Conservation (phyloP, 768 basidiomycete genomes). For the Tubosaeta sp. region DNA sequence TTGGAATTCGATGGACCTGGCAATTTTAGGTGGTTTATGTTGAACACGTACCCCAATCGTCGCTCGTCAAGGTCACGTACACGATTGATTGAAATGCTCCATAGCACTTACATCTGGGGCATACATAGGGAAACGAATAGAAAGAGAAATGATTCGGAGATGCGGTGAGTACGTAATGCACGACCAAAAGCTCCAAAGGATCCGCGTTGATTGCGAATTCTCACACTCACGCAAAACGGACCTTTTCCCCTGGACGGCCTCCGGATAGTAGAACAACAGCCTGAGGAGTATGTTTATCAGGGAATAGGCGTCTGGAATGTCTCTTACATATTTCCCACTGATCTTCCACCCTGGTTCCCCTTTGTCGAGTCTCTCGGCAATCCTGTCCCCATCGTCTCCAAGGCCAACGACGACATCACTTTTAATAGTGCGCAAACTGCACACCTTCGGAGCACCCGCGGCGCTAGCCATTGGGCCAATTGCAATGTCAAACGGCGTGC, state of each 20-base stretch:
- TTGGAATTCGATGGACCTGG: no score
- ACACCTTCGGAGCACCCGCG: slow-evolving; percentile 82
- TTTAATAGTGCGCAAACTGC: slow-evolving; percentile 88
- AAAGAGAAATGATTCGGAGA: background rate
- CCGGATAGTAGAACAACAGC: slow-evolving; percentile 86
- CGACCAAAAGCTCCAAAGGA: background rate
- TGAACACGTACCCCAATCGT: background rate
- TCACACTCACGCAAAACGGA: slow-evolving; percentile 56
- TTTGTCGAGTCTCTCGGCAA: slow-evolving; percentile 78
- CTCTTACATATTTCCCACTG: slow-evolving; percentile 89
- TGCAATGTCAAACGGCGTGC: slow-evolving; percentile 84
- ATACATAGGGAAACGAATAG: background rate
- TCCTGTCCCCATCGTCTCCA: slow-evolving; percentile 59
- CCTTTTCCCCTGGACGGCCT: slow-evolving; percentile 85
- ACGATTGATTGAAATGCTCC: background rate
- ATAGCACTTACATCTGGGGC: background rate
- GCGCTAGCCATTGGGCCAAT: slow-evolving; percentile 91
- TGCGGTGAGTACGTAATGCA: background rate
- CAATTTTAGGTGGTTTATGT: no score
- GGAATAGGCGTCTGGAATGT: background rate
- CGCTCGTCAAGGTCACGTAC: background rate
- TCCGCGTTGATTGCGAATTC: background rate
- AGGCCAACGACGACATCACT: slow-evolving; percentile 92
- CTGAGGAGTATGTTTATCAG: slow-evolving; percentile 34
- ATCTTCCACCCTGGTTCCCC: slow-evolving; percentile 95